Evolutionary conservation across 768 basidiomycete genomes (phyloP).

Genomic region (Ramaria sp.): DNA sequence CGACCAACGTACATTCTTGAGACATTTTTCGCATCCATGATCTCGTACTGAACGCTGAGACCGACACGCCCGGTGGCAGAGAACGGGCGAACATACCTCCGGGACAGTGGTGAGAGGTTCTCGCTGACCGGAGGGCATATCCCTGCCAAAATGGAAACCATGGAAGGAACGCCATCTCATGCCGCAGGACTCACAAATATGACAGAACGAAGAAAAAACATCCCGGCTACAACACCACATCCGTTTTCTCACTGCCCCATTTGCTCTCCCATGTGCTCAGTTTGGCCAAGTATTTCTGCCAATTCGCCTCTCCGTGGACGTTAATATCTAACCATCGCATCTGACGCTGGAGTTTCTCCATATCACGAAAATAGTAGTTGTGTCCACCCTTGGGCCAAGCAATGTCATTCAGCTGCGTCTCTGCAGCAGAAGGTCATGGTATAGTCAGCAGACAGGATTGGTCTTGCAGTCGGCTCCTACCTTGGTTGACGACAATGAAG

Average conservation of each 20-base stretch:
- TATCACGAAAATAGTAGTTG: conserved; percentile 50
- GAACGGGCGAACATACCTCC: too few species aligned
- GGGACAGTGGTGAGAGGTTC: too few species aligned
- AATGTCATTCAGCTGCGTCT: not conserved
- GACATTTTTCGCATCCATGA: too few species aligned
- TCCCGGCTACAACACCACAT: not conserved
- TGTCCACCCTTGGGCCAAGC: conserved; percentile 41
- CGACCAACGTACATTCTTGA: too few species aligned
- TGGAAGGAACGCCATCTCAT: too few species aligned
- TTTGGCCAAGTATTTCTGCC: conserved; percentile 33
- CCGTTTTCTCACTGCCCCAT: not conserved
- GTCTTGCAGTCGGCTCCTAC: not conserved
- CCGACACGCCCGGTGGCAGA: too few species aligned
- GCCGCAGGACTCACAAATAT: too few species aligned
- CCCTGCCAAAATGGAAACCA: too few species aligned
- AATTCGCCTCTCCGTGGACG: conserved; percentile 20
- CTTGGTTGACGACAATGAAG: conserved; percentile 22
- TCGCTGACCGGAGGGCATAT: too few species aligned
- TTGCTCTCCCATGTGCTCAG: conserved; percentile 2
- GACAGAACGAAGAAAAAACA: not conserved
- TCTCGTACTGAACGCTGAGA: too few species aligned
- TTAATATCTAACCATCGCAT: conserved; percentile 32
- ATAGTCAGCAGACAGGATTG: not conserved
- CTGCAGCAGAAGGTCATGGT: not conserved
- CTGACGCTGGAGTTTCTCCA: conserved; percentile 34